Conservation (phyloP, 768 basidiomycete species). For the Leccinum disarticulatum region DNA sequence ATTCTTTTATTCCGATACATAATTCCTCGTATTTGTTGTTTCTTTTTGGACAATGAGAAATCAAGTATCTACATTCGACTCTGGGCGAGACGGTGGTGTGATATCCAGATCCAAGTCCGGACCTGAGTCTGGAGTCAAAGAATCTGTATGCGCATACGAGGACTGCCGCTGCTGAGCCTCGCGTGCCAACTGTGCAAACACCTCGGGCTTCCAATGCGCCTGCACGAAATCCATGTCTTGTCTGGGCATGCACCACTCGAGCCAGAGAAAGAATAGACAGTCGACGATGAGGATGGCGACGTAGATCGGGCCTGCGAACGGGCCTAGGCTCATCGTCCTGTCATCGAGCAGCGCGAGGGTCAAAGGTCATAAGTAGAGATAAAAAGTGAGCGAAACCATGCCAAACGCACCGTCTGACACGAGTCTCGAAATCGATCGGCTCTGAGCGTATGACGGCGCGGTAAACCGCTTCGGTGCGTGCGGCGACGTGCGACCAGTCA, state of each 20-base stretch:
- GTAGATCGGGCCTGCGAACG: constrained; percentile 83
- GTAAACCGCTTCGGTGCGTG: constrained; percentile 85
- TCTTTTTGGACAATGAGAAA: constrained; percentile 7
- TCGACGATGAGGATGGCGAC: constrained; percentile 87
- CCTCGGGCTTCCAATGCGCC: constrained; percentile 54
- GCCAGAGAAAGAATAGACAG: constrained; percentile 79
- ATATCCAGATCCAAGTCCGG: background rate
- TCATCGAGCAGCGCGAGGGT: background rate
- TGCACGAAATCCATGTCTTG: constrained; percentile 75
- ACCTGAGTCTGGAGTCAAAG: background rate
- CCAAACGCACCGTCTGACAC: constrained; percentile 65
- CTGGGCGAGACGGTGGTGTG: background rate
- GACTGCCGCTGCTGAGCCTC: background rate
- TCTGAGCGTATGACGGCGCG: constrained; percentile 57
- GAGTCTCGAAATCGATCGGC: constrained; percentile 70
- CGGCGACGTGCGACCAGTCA: constrained; percentile 78
- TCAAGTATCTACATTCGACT: background rate
- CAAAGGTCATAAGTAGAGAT: background rate
- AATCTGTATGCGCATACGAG: background rate
- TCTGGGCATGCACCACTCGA: constrained; percentile 84
- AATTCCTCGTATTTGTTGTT: constrained; percentile 20
- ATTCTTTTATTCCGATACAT: constrained; percentile 17
- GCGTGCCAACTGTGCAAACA: constrained; percentile 20
- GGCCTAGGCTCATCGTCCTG: constrained; percentile 77
- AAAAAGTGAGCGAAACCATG: background rate